phyloP scores from a whole-genome alignment of 768 basidiomycete species.

The Dentipellis fragilis region DNA sequence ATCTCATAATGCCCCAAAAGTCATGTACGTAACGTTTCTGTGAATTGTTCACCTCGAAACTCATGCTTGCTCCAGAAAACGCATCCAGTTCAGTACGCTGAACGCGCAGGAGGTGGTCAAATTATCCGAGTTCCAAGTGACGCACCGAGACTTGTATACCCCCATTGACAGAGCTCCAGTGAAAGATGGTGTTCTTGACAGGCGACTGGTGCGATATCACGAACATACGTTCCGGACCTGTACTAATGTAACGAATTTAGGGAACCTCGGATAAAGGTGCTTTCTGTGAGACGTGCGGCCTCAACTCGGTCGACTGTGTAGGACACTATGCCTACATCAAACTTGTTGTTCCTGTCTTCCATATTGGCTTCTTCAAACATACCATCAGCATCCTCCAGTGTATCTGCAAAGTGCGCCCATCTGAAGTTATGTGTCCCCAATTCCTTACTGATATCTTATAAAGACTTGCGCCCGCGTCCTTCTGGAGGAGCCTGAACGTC shows the following conservation, averaged over 20 bases:
- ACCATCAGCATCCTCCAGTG: constrained; percentile 88
- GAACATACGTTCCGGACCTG: not conserved
- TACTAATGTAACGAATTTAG: constrained; percentile 28
- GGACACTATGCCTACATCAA: constrained; percentile 99
- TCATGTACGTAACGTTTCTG: constrained; percentile 45
- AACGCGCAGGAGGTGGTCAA: constrained; percentile 93
- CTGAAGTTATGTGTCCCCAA: not conserved
- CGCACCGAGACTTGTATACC: constrained; percentile 86
- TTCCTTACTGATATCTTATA: constrained; percentile 1
- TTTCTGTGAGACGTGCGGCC: constrained; percentile 92
- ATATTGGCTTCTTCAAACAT: constrained; percentile 97
- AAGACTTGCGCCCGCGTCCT: constrained; percentile 90
- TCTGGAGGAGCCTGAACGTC: constrained; percentile 78
- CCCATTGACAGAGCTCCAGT: constrained; percentile 76
- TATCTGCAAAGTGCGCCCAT: constrained; percentile 81
- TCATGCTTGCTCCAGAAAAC: constrained; percentile 49
- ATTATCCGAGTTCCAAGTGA: constrained; percentile 93
- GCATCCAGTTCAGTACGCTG: constrained; percentile 90
- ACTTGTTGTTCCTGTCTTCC: constrained; percentile 91
- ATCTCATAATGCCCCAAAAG: constrained; percentile 70
- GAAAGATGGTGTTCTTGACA: constrained; percentile 86
- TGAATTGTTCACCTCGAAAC: not conserved
- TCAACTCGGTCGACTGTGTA: constrained; percentile 87
- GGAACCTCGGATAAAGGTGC: constrained; percentile 91
- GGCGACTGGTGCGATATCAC: constrained; percentile 59